These are phyloP conservation scores for Xerocomus cyaneibrunnescens DNA, from an alignment of 1,284 basidiomycete genomes.

Conservation along the genomic window DNA sequence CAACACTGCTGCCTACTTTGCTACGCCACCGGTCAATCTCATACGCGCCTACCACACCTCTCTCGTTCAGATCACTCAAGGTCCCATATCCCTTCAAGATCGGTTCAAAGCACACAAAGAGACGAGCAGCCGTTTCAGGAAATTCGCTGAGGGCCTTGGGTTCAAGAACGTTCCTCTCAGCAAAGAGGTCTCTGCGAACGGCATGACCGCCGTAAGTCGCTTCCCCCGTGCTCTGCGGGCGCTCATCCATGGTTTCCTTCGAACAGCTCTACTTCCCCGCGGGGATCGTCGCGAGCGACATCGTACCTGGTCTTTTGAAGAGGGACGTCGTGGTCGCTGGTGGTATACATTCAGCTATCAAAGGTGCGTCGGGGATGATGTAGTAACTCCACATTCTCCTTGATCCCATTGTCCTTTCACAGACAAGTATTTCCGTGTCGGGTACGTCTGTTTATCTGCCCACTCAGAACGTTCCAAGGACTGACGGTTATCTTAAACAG, in stretches of 20 bases:
- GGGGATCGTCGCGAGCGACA: constrained; percentile 69
- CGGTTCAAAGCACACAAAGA: constrained; percentile 80
- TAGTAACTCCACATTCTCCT: constrained; percentile 4
- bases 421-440: constrained; percentile 83
- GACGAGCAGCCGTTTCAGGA: constrained; percentile 74
- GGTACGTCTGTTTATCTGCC: constrained; percentile 42
- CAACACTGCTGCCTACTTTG: constrained; percentile 81
- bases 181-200: constrained; percentile 76
- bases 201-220: constrained; percentile 79
- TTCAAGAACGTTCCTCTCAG: constrained; percentile 70
- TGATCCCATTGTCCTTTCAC: constrained; percentile 11
- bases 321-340: constrained; percentile 85
- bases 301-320: constrained; percentile 69
- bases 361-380: constrained; percentile 57
- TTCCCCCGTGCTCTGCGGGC: not conserved
- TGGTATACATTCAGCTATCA: constrained; percentile 86
- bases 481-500: constrained; percentile 37
- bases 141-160: constrained; percentile 68
- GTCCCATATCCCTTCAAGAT: constrained; percentile 66
- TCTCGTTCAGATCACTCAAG: constrained; percentile 69
- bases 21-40: constrained; percentile 94
- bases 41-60: constrained; percentile 89
- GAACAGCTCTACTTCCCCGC: constrained; percentile 73
- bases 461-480: constrained; percentile 13
- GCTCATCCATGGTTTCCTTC: not conserved